Evolutionary conservation across 129 eudicot genomes (phyloP), one percentile per base, ranked within the genome.

Genomic region (Chrysanthemum seticuspe): DNA sequence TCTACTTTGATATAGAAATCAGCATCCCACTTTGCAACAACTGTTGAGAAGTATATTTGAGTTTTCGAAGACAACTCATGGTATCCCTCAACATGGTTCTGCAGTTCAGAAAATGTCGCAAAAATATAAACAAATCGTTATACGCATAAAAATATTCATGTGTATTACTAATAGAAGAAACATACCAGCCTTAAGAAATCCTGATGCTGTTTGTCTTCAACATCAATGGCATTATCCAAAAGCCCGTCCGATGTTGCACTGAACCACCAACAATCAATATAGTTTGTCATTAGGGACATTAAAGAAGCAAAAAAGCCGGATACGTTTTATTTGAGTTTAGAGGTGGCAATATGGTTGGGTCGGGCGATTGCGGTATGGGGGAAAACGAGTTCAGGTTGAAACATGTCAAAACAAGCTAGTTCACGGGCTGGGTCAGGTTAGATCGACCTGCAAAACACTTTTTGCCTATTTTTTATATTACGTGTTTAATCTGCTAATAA

Each of bases 31-130:
- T 65, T 81, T 50, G 89, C 86, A 31, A 80, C 89, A 58, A 88
- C 98, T 9, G 96, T 83, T 21, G 96, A 85, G 71, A 92, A 89
- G 70, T 89, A 92, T 19, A 77, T 82, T 78, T 89, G 94, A 36
- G 96, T 92, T 82, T 92, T 92, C 1, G 96, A 83, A 72, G 98
- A 92, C 71, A 92, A 68, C 63, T 77, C 96, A 29, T 92, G 96
- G 67, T 92, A 92, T 50, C 98, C 98, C 79, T 92, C 98, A 10
- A 87, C 81, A 58, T 92, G 97, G 71, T 92, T 84, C 97, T 91
- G 87, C 83, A 48, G 57, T 13, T 57, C 25, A 57, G 3, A 71
- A 14, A 55, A 57, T 51, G 47, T 40, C 47, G 6, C 47, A 40
- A 40, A 40, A 40, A 40, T 40, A 40, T 40, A 40, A 40, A 40